These are phyloP conservation scores for Chrysoporthe puriensis DNA, from an alignment of 2,329 filamentous ascomycete species.

Conservation along the genomic window DNA sequence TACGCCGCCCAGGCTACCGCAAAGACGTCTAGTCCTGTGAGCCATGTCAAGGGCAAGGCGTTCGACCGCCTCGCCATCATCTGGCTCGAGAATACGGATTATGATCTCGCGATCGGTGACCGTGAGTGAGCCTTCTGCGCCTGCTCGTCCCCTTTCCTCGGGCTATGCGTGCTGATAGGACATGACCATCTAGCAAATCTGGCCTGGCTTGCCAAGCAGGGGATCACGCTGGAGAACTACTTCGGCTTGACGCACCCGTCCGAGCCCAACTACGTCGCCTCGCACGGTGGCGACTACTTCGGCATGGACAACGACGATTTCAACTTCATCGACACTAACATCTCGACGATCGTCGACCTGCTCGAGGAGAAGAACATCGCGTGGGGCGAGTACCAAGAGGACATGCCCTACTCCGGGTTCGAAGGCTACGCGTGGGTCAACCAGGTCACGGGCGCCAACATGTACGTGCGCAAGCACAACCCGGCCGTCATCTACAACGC, in stretches of 20 bases:
- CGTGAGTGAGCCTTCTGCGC: conserved; percentile 47
- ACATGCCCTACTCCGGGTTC: conserved; percentile 75
- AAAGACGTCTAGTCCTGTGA: conserved; percentile 62
- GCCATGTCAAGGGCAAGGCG: conserved; percentile 68
- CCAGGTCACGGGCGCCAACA: conserved; percentile 66
- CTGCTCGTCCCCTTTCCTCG: not conserved
- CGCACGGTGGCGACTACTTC: conserved; percentile 72
- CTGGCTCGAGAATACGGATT: conserved; percentile 80
- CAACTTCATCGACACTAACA: conserved; percentile 58
- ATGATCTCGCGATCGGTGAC: conserved; percentile 65
- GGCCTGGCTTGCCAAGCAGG: conserved; percentile 60
- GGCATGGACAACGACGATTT: conserved; percentile 73
- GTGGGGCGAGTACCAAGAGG: conserved; percentile 78
- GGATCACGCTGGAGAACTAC: conserved; percentile 63
- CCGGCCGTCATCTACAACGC: conserved; percentile 67
- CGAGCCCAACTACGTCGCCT: conserved; percentile 75
- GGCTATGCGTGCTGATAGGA: not conserved
- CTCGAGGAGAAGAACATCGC: conserved; percentile 66
- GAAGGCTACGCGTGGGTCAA: conserved; percentile 67
- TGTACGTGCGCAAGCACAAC: conserved; percentile 87
- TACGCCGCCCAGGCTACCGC: conserved; percentile 63
- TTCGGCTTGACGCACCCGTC: conserved; percentile 71
- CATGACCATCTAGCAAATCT: conserved; percentile 48
- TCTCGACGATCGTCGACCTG: conserved; percentile 70
- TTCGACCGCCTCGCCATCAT: conserved; percentile 75